Percentiles rank a stretch among this genome's conserved stretches.
phyloP scores from a whole-genome alignment of 371 early-diverging fungal genomes.

The Circinella umbellata region DNA sequence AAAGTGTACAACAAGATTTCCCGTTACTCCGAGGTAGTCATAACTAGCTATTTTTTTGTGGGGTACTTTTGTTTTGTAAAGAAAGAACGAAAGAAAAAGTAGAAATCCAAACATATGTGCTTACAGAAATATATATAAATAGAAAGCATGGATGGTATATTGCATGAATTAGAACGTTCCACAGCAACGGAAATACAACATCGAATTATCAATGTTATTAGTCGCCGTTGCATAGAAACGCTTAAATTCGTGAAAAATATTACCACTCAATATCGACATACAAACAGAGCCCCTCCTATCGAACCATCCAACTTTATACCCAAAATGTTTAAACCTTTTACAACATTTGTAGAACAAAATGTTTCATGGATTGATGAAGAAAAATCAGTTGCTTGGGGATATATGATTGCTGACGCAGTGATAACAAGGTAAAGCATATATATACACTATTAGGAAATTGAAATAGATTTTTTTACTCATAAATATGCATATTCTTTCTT shows the following conservation, averaged over 20 bases:
- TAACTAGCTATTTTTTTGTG: no score
- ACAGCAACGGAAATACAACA: slow-evolving; percentile 48
- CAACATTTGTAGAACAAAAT: slow-evolving; percentile 43
- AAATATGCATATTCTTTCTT: slow-evolving; percentile 4
- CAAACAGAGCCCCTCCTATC: slow-evolving; percentile 58
- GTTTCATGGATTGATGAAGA: slow-evolving; percentile 24
- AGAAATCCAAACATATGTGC: no score
- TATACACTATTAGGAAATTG: no score
- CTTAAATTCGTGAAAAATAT: slow-evolving; percentile 52
- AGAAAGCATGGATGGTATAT: slow-evolving; percentile 39
- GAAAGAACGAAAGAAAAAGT: no score
- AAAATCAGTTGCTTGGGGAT: slow-evolving; percentile 32
- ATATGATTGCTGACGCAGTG: slow-evolving; percentile 39
- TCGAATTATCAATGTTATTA: slow-evolving; percentile 52
- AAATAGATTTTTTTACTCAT: no score
- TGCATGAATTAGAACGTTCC: slow-evolving; percentile 25
- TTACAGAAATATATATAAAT: slow-evolving; percentile 7
- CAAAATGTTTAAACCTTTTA: slow-evolving; percentile 59
- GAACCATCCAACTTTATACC: slow-evolving; percentile 69
- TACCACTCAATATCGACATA: slow-evolving; percentile 57
- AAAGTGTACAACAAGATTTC: slow-evolving; percentile 33
- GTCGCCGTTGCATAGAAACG: slow-evolving; percentile 58
- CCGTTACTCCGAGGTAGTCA: slow-evolving; percentile 35
- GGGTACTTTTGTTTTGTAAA: no score
- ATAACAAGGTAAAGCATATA: slow-evolving; percentile 25